These are phyloP conservation scores for Microdochium trichocladiopsis DNA, from an alignment of 2,329 filamentous ascomycete genomes.

Conservation along the genomic window DNA sequence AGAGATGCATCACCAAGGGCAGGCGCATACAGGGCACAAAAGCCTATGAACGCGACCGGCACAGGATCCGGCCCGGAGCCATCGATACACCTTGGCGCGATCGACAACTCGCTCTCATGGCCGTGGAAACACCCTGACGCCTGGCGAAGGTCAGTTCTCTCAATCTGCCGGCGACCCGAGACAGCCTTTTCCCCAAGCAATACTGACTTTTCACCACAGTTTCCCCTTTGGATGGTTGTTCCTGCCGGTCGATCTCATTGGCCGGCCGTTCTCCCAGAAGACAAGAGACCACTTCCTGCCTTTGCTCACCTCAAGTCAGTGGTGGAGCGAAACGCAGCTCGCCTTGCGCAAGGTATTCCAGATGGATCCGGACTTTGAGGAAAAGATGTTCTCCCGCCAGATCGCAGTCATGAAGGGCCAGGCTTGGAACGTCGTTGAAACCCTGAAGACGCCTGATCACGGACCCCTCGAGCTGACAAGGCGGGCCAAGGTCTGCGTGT, in stretches of 20 bases:
- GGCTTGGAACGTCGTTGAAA: slow-evolving; percentile 98
- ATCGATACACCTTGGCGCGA: slow-evolving; percentile 76
- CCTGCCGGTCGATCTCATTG: slow-evolving; percentile 90
- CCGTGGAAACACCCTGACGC: slow-evolving; percentile 99
- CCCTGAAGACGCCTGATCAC: slow-evolving; percentile 85
- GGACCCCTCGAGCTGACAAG: slow-evolving; percentile 90
- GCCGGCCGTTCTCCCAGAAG: slow-evolving; percentile 89
- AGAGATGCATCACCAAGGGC: slow-evolving; percentile 33
- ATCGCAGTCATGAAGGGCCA: slow-evolving; percentile 99
- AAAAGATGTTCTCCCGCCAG: slow-evolving; percentile 97
- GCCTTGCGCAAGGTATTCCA: slow-evolving; percentile 83
- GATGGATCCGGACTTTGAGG: slow-evolving; percentile 91
- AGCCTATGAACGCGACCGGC: slow-evolving; percentile 75
- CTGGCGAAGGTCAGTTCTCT: slow-evolving; percentile 46
- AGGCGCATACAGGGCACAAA: slow-evolving; percentile 68
- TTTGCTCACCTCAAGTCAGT: slow-evolving; percentile 84
- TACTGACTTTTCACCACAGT: slow-evolving; percentile 39
- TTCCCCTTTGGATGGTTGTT: slow-evolving; percentile 99
- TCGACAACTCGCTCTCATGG: slow-evolving; percentile 97
- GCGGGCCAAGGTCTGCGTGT: slow-evolving; percentile 86
- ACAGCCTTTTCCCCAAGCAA: not conserved
- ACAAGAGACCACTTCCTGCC: slow-evolving; percentile 95
- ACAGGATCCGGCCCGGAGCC: slow-evolving; percentile 40
- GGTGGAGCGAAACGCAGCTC: slow-evolving; percentile 93
- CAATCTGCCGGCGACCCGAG: not conserved